Evolutionary conservation across 1,284 basidiomycete genomes (phyloP), one percentile per base, ranked within the genome.

Genomic region (Ganoderma leucocontextum): DNA sequence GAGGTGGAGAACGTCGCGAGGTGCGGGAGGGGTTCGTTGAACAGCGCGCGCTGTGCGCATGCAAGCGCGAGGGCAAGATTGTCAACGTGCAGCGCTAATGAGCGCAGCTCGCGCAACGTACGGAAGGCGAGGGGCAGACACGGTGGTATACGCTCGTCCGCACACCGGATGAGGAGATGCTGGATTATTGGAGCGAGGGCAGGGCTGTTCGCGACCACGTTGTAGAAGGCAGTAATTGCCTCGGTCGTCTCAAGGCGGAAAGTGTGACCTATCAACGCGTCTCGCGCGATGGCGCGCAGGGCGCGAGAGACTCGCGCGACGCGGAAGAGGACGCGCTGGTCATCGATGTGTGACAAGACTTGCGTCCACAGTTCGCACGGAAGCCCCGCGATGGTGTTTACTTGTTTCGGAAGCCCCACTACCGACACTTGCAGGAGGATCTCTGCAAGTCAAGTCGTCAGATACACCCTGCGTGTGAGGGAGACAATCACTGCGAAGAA

Each of bases 1-100:
- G 58, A 60, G 17, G 64, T 65, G 15, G n/a, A n/a, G 49, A 65
- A 65, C n/a, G 59, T 25, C 15, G 39, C 22, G 29, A 65, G 64
- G 39, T 25, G 47, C 17, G 47, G 59, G 38, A 65, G 47, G 0
- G 35, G 64, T 49, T 29, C 64, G 36, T 53, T 35, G 22, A 63
- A 38, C 3, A 63, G 62, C 10, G 49, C 62, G 19, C 25, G 49
- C 12, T 38, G 58, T 7, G 49, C 47, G 22, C 47, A 61, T 10
- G 49, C 35, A 3, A 36, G 22, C 47, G 49, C 62, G 35, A 63
- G 49, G 13, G 38, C 52, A 15, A 52, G 36, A 25, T 57, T 19
- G 22, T 15, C 12, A 38, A 63, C 52, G 49, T 53, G 38, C 22
- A 63, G 36, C 15, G 62, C 7, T 19, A 63, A n/a, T 9, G 62